Evolutionary conservation across 1,284 basidiomycete genomes (phyloP), one percentile per base, ranked within the genome.

Genomic region (Ceratobasidium sp.): DNA sequence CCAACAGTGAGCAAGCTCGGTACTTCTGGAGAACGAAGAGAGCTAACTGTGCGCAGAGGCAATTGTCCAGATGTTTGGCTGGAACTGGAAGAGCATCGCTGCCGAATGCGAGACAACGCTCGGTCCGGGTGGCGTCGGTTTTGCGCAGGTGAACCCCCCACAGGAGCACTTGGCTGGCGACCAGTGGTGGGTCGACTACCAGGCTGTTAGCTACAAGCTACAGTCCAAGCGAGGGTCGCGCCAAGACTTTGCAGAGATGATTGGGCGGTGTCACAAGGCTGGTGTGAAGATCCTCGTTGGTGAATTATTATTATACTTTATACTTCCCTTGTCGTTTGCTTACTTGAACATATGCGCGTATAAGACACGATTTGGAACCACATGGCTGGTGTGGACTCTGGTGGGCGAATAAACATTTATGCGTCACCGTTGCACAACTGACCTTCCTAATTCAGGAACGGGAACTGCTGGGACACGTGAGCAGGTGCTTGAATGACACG

Each of bases 121-220:
- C 9, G 79, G 79, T 13, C 77, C 79, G 15, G 71, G 71, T 48
- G 78, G 77, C 7, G 68, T 73, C 40, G 78, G 78, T 5, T 79
- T 68, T 66, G 78, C 74, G n/a, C 78, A 78, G 65, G 77, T 74
- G 26, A 78, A 61, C 70, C 80, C 80, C 4, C 68, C 80, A 17
- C 62, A 70, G n/a, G 80, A 80, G 69, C 80, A 80, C 59, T 38
- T 80, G 59, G 81, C 83, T 33, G 90, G 90, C 9, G 26, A 82
- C 12, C 86, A 91, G 80, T 92, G 91, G 91, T 92, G 90, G 91
- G 91, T 90, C 0, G 90, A 91, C 81, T 92, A 92, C 81, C 91
- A 92, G 80, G 89, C 90, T 2, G 90, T 91, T 2, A 69, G 68
- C 50, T 80, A 82, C 66, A 77, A 76, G 7, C 52, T 82, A 7